Base-by-base conservation (phyloP, 139 green algal species). In the Chlamydomonas applanata region DNA sequence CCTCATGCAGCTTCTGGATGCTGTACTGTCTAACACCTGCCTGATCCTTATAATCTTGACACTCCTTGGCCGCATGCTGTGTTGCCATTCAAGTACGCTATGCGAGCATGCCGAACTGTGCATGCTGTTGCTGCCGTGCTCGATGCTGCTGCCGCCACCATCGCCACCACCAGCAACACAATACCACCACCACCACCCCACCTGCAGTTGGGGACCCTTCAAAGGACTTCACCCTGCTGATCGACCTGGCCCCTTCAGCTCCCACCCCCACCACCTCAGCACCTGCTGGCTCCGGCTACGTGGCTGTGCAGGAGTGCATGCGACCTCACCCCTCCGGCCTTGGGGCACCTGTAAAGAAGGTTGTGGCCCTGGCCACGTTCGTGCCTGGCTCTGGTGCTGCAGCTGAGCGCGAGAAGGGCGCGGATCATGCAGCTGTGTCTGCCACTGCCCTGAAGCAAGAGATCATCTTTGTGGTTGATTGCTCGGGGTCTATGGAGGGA, bases 361-460 rank as follows among this genome's bases (percentile, higher is more conserved):
- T 56, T 34, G 29, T 84, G 0, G 78, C 65, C 14, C 73, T 80
- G 36, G 78, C 78, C 40, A 80, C 73, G 29, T 84, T 84, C 52
- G 71, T 84, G 29, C 78, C 78, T 24, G 27, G 3, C 3, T 20
- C 59, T 22, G n/a, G 20, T 4, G 3, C 11, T 66, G 59, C 45
- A 2, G 30, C 32, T 25, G 20, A 2, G 16, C 2, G 17, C 40
- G 1, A 22, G 13, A 0, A 0, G 27, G 3, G 44, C 13, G n/a
- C 30, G 30, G 3, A 0, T 33, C 0, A 36, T n/a, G 14, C 17
- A 25, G 1, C 29, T 2, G 34, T 4, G 2, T 16, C 20, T 27
- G 46, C 60, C 65, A 27, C 19, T 52, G n/a, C 59, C n/a, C n/a
- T 66, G n/a, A 66, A 49, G 53, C 65, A 67, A 60, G 76, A 82